These are phyloP conservation scores for Quercus engelmannii DNA, from an alignment of 306 rosid genomes.

Conservation along the genomic window DNA sequence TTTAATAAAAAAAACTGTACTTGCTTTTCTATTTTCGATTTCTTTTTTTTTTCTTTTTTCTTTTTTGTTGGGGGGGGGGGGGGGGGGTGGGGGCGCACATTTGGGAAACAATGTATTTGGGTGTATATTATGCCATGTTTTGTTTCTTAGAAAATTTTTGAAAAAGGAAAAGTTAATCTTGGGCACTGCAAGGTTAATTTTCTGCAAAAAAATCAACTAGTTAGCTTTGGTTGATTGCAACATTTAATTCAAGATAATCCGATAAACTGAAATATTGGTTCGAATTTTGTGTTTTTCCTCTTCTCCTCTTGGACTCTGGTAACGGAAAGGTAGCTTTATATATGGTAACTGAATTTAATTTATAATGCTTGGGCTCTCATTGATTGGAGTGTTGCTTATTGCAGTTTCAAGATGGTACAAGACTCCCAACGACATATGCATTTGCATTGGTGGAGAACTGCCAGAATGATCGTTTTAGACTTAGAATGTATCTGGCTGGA, in stretches of 20 bases:
- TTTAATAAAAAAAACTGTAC: not conserved
- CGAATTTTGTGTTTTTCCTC: not conserved
- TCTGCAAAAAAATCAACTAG: not conserved
- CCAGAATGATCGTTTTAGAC: slow-evolving; percentile 47
- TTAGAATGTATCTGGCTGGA: slow-evolving; percentile 75
- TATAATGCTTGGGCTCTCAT: slow-evolving; percentile 8
- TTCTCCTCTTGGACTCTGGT: not conserved
- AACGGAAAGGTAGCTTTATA: not conserved
- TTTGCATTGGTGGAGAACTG: slow-evolving; percentile 82
- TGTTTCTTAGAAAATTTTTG: not conserved
- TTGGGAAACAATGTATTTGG: not conserved
- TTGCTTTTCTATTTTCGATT: not conserved
- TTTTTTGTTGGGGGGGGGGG: not conserved
- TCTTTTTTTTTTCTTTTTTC: not conserved
- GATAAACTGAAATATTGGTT: not conserved
- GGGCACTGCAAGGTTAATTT: not conserved
- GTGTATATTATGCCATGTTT: not conserved
- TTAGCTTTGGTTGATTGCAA: not conserved
- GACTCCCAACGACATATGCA: slow-evolving; percentile 59
- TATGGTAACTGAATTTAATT: not conserved
- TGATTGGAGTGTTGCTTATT: slow-evolving; percentile 7
- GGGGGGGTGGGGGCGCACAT: no score
- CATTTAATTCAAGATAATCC: not conserved
- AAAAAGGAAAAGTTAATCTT: not conserved
- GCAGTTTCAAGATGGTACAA: slow-evolving; percentile 51